Evolutionary conservation across 805 yeast species (phyloP).

Genomic region (Spathaspora passalidarum): DNA sequence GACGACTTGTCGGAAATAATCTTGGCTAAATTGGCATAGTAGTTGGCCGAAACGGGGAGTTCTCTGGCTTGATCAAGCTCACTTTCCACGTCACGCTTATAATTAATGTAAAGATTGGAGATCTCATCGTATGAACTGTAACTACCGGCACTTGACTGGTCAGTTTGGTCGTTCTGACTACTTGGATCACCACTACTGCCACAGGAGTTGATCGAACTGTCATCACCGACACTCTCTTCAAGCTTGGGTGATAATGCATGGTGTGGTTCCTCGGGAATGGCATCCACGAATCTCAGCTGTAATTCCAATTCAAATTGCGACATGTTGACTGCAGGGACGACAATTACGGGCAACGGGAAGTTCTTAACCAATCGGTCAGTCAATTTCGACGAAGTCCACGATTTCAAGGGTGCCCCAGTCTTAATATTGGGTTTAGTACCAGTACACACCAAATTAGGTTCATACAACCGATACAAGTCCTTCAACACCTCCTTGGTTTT

Average conservation of each 20-base stretch:
- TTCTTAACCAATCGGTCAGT: constrained; percentile 64
- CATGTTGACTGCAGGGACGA: constrained; percentile 62
- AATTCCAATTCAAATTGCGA: constrained; percentile 46
- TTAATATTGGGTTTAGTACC: constrained; percentile 49
- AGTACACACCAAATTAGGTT: constrained; percentile 55
- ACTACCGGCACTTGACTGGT: constrained; percentile 18
- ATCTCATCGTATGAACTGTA: constrained; percentile 41
- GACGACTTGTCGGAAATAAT: constrained; percentile 34
- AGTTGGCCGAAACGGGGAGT: constrained; percentile 21
- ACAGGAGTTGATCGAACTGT: not conserved
- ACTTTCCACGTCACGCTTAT: constrained; percentile 19
- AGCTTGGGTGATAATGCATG: not conserved
- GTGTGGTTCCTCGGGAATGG: not conserved
- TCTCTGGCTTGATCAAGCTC: constrained; percentile 13
- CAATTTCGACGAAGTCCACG: constrained; percentile 61
- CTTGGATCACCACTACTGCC: not conserved
- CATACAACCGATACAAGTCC: constrained; percentile 59
- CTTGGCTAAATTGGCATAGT: constrained; percentile 24
- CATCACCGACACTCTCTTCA: not conserved
- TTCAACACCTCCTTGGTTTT: constrained; percentile 52
- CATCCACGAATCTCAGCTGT: constrained; percentile 25
- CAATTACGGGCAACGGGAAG: constrained; percentile 63
- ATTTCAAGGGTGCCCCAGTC: constrained; percentile 48
- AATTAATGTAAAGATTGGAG: constrained; percentile 27
- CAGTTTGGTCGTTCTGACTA: constrained; percentile 9